Evolutionary conservation across 108 stramenopile genomes (phyloP), one percentile per base, ranked within the genome.

Genomic region (Schizochytrium sp.): DNA sequence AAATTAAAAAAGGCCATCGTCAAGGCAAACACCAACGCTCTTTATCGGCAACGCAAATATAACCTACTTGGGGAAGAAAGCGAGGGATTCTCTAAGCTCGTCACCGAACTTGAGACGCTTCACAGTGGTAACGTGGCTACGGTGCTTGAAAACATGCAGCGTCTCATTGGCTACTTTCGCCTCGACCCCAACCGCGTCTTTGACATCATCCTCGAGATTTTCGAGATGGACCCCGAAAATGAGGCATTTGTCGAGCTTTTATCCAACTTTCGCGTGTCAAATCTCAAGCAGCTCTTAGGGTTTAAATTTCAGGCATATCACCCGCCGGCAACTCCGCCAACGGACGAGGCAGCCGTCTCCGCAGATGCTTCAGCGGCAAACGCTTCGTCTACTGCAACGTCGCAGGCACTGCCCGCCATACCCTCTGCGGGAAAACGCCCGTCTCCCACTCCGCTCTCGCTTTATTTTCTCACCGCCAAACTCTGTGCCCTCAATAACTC

Each of bases 131-230:
- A 57, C 25, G 10, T 58, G 5, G 12, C 60, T 0, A 12, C 45
- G 5, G 44, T 72, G 23, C 5, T 23, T 14, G 51, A 88, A 16
- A 23, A 71, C 4, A 57, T 94, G 72, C 90, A 87, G 14, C 89
- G 93, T 5, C 90, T 97, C 16, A 96, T 98, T 43, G 98, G 97
- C 18, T 93, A 94, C 58, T 99, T 98, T 90, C 96, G 97, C 89
- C 88, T 99, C 8, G 98, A 99, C 93, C 98, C 98, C 53, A 97
- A 97, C 93, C 94, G 98, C 48, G 95, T 95, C 0, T 48, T 97
- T 48, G 97, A 98, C 91, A 60, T 98, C 55, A 58, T 92, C 5
- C 88, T 98, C 47, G 96, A 98, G 83, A 93, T 93, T 4, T 89
- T 97, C 88, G 97, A 97, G 92, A 88, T 87, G 44, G 90, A 90